Evolutionary conservation across 306 rosid genomes (phyloP).

Genomic region (Malus sylvestris): DNA sequence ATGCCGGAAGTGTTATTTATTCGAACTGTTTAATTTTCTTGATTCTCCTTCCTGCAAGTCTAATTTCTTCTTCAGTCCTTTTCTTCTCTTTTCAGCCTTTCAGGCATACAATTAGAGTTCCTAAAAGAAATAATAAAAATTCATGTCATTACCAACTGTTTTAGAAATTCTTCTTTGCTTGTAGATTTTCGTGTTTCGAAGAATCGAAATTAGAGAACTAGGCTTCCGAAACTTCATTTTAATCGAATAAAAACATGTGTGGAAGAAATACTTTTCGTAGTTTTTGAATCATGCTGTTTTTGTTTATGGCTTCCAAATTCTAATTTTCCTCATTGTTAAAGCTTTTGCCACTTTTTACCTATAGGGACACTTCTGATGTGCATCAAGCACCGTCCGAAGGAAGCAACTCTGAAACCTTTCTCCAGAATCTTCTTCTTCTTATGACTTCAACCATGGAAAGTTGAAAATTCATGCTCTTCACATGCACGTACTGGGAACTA

Average conservation of each 20-base stretch:
- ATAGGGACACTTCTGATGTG: neutral
- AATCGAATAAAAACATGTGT: no score
- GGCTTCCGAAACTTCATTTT: no score
- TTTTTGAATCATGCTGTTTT: neutral
- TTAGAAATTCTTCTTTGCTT: neutral
- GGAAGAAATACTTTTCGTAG: neutral
- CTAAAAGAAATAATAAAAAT: neutral
- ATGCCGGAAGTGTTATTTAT: constrained; percentile 76
- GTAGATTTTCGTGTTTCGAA: neutral
- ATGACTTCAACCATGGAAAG: neutral
- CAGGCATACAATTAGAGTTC: neutral
- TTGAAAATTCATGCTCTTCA: neutral
- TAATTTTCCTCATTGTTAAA: no score
- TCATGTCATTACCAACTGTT: neutral
- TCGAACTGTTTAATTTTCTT: constrained; percentile 72
- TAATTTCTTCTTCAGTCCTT: neutral
- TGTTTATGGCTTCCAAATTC: neutral
- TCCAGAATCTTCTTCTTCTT: neutral
- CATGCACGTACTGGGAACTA: neutral
- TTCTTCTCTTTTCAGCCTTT: neutral
- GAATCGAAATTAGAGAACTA: no score
- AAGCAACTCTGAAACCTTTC: neutral
- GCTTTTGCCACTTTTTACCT: neutral
- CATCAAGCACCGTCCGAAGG: constrained; percentile 1
- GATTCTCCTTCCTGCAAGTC: constrained; percentile 67